A percentile compares a stretch with the other conserved stretches of the same genome.
phyloP scores from a whole-genome alignment of 176 grass and related monocot genomes.

The Metroxylon sagu region DNA sequence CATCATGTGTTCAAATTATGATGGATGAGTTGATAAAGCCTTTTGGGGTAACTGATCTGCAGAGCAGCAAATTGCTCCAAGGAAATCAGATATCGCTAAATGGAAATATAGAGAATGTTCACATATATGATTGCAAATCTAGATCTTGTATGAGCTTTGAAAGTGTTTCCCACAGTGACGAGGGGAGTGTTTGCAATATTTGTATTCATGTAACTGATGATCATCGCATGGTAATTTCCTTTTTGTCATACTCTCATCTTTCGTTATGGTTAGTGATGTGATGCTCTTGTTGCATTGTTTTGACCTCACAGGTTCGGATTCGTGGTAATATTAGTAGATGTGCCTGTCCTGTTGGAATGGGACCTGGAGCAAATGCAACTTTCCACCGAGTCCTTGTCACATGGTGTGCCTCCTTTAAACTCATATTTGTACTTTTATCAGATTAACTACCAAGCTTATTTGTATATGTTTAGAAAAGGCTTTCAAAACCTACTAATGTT shows the following conservation, averaged over 20 bases:
- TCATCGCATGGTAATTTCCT: conserved; percentile 50
- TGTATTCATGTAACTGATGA: conserved; percentile 77
- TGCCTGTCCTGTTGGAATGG: conserved; percentile 61
- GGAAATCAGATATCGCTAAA: conserved; percentile 64
- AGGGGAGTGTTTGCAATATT: conserved; percentile 23
- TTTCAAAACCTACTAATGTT: no score
- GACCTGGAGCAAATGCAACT: conserved; percentile 52
- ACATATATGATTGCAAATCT: conserved; percentile 35
- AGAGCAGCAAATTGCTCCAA: conserved; percentile 25
- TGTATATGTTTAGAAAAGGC: no score
- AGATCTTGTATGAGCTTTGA: conserved; percentile 2
- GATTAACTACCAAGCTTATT: not conserved
- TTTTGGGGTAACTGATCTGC: conserved; percentile 31
- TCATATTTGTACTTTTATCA: conserved; percentile 20
- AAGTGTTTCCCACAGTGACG: conserved; percentile 15
- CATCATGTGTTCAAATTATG: conserved; percentile 61
- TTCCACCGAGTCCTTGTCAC: conserved; percentile 63
- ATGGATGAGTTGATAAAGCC: conserved; percentile 18
- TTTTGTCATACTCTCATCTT: conserved; percentile 11
- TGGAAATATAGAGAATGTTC: conserved; percentile 62
- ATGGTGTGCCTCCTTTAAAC: conserved; percentile 28
- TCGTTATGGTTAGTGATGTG: conserved; percentile 15
- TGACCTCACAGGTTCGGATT: conserved; percentile 49
- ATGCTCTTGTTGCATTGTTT: conserved; percentile 18
- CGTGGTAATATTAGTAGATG: conserved; percentile 44